phyloP scores from a whole-genome alignment of 495 filamentous ascomycete species.

The Saxispiralis lemnorum region DNA sequence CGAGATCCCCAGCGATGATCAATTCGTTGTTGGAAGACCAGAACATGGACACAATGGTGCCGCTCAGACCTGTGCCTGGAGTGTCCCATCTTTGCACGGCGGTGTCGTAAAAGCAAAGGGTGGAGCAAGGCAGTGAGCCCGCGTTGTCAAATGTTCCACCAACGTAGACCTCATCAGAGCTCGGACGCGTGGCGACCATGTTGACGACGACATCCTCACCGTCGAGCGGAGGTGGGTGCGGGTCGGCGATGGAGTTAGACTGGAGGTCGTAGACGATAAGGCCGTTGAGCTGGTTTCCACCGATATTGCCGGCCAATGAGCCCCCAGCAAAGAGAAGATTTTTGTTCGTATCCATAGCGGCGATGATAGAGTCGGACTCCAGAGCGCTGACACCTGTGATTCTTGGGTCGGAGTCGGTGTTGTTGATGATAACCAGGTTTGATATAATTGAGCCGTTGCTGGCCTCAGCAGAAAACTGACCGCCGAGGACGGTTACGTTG shows the following conservation, averaged over 20 bases:
- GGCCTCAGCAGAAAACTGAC: constrained; percentile 60
- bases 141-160: constrained; percentile 66
- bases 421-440: constrained; percentile 63
- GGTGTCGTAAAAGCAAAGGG: constrained; percentile 62
- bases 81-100: constrained; percentile 54
- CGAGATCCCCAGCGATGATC: constrained; percentile 61
- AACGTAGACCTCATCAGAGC: constrained; percentile 59
- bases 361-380: constrained; percentile 53
- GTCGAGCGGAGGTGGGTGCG: constrained; percentile 52
- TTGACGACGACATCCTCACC: constrained; percentile 56
- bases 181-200: constrained; percentile 48
- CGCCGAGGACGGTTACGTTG: constrained; percentile 77
- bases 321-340: constrained; percentile 71
- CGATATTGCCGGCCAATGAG: constrained; percentile 49
- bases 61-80: constrained; percentile 50
- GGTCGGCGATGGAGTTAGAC: constrained; percentile 35
- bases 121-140: constrained; percentile 64
- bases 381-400: constrained; percentile 56
- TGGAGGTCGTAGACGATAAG: constrained; percentile 62
- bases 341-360: constrained; percentile 47
- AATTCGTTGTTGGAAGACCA: constrained; percentile 57
- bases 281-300: constrained; percentile 47
- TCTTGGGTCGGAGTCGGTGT: constrained; percentile 27
- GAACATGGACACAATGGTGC: constrained; percentile 48
- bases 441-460: constrained; percentile 52